Evolutionary conservation across 257 asterid species (phyloP).

Genomic region (Fraxinus americana): DNA sequence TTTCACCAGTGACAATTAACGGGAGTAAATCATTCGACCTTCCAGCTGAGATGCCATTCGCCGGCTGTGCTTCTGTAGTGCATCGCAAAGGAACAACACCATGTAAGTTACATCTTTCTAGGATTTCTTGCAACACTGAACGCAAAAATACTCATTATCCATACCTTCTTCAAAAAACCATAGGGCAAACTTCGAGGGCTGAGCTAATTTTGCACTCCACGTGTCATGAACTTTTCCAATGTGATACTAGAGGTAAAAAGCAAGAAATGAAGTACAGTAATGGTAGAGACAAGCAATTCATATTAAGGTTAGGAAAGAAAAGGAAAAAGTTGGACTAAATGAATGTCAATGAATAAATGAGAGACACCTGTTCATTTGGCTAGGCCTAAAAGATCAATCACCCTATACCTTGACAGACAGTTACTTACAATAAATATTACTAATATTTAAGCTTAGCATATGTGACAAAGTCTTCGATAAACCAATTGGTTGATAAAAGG

Average conservation of each 20-base stretch:
- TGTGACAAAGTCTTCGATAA: too few relatives aligned
- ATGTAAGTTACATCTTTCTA: conserved; percentile 7
- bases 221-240: conserved; percentile 31
- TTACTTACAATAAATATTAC: too few relatives aligned
- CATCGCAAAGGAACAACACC: conserved; percentile 1
- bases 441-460: too few relatives aligned
- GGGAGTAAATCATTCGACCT: conserved; percentile 68
- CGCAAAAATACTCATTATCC: neutral
- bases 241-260: conserved; percentile 26
- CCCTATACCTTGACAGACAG: neutral
- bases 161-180: conserved; percentile 61
- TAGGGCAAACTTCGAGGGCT: conserved; percentile 45
- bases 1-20: conserved; percentile 66
- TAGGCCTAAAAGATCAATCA: neutral
- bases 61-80: conserved; percentile 57
- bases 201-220: conserved; percentile 26
- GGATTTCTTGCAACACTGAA: neutral
- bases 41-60: conserved; percentile 38
- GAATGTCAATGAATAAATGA: neutral
- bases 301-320: neutral
- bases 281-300: conserved; percentile 16
- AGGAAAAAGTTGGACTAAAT: neutral
- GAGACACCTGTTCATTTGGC: neutral
- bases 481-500: too few relatives aligned
- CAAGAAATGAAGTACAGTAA: neutral